Conservation (phyloP, 257 asterid genomes). For the Fraxinus excelsior region DNA sequence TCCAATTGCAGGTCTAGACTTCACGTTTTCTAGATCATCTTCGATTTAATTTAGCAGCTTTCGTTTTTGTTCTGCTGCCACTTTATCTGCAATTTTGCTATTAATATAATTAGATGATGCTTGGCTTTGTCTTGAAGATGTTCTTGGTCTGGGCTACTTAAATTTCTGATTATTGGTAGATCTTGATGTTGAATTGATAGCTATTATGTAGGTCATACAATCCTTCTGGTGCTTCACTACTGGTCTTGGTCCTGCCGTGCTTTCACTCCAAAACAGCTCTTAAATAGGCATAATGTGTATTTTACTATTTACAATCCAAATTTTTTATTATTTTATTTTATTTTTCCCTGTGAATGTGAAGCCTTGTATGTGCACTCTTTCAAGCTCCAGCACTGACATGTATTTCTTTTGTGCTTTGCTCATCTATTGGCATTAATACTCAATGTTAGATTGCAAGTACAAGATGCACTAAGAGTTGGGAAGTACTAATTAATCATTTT, state of each 20-base stretch:
- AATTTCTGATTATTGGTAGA: not conserved
- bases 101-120: not conserved
- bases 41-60: not conserved
- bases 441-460: no score
- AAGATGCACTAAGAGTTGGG: not conserved
- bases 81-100: not conserved
- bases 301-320: not conserved
- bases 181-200: not conserved
- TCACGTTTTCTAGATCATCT: not conserved
- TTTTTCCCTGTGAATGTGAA: not conserved
- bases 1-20: conserved; percentile 71
- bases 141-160: not conserved
- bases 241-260: not conserved
- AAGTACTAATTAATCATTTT: not conserved
- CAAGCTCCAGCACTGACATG: not conserved
- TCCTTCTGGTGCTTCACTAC: not conserved
- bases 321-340: no score
- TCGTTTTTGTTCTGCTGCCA: not conserved
- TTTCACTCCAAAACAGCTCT: not conserved
- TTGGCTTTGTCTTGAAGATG: not conserved
- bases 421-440: no score
- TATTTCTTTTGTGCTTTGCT: not conserved
- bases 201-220: not conserved
- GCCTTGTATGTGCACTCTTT: not conserved
- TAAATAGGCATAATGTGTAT: not conserved